A percentile compares a stretch with the other conserved stretches of the same genome.
Conservation (phyloP, 2,329 filamentous ascomycete species). For the Aureobasidium namibiae region DNA sequence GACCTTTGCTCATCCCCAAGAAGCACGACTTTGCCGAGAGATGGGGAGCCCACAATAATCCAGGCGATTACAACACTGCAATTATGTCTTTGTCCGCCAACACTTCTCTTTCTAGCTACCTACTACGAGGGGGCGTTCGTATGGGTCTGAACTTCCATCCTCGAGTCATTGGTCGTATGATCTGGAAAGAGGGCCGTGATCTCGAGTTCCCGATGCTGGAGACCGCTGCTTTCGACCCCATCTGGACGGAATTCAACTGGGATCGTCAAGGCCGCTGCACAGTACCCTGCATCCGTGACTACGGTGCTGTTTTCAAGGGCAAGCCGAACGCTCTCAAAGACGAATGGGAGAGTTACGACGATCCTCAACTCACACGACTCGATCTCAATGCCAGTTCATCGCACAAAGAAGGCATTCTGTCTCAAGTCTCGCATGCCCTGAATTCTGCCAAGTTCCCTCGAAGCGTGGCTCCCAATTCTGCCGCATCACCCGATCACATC, state of each 20-base stretch:
- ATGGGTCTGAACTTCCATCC: constrained; percentile 53
- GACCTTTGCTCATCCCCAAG: constrained; percentile 43
- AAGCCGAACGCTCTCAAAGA: constrained; percentile 37
- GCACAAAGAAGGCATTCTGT: neutral
- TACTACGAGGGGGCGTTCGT: constrained; percentile 47
- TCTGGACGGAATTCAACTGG: constrained; percentile 51
- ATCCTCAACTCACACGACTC: constrained; percentile 28
- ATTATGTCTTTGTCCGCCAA: constrained; percentile 50
- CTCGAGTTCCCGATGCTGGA: constrained; percentile 50
- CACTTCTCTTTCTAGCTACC: constrained; percentile 46
- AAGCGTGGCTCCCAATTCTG: neutral
- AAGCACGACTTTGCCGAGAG: constrained; percentile 48
- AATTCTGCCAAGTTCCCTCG: constrained; percentile 2
- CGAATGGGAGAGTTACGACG: constrained; percentile 47
- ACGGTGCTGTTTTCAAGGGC: constrained; percentile 45
- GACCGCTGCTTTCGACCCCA: constrained; percentile 48
- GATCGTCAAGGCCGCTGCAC: constrained; percentile 45
- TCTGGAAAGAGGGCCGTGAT: constrained; percentile 47
- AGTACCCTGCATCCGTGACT: constrained; percentile 47
- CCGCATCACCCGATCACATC: neutral
- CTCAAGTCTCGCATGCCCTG: neutral
- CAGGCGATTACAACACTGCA: constrained; percentile 50
- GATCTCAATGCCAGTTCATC: constrained; percentile 19
- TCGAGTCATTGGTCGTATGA: constrained; percentile 47
- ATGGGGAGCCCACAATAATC: constrained; percentile 42